phyloP scores from a whole-genome alignment of 257 asterid species.

The Nicotiana tabacum region DNA sequence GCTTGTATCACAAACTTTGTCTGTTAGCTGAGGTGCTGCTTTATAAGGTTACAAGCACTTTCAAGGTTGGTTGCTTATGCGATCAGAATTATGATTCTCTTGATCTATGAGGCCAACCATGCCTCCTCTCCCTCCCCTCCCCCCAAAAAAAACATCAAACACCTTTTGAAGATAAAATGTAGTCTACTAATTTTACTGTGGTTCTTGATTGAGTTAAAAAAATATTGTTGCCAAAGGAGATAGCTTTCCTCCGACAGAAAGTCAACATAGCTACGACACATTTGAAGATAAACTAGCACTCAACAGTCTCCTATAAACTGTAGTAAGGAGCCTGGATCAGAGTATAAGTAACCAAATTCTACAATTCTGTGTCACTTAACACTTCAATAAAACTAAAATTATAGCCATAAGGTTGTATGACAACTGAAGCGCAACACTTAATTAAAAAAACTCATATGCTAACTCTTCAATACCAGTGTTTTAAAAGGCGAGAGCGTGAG shows the following conservation, averaged over 20 bases:
- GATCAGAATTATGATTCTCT: conserved; percentile 7
- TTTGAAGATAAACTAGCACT: neutral
- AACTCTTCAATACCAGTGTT: neutral
- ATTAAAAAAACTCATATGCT: neutral
- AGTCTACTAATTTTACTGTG: neutral
- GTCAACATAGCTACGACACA: neutral
- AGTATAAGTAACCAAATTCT: neutral
- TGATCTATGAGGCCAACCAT: neutral
- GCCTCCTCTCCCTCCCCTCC: neutral
- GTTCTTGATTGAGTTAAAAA: neutral
- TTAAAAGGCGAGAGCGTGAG: too few species aligned
- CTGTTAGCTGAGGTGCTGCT: neutral
- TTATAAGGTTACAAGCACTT: neutral
- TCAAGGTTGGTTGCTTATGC: neutral
- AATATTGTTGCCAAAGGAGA: neutral
- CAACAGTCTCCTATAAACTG: neutral
- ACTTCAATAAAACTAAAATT: too few species aligned
- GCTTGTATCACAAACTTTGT: conserved; percentile 2
- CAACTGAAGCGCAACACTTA: neutral
- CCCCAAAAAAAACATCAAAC: neutral
- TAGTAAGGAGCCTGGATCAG: neutral
- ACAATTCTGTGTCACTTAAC: neutral
- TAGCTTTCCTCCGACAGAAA: neutral
- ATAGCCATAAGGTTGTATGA: neutral
- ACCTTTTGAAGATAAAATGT: neutral